Evolutionary conservation across 495 filamentous ascomycete genomes (phyloP), one percentile per base, ranked within the genome.

Genomic region (Jackrogersella multiformis): DNA sequence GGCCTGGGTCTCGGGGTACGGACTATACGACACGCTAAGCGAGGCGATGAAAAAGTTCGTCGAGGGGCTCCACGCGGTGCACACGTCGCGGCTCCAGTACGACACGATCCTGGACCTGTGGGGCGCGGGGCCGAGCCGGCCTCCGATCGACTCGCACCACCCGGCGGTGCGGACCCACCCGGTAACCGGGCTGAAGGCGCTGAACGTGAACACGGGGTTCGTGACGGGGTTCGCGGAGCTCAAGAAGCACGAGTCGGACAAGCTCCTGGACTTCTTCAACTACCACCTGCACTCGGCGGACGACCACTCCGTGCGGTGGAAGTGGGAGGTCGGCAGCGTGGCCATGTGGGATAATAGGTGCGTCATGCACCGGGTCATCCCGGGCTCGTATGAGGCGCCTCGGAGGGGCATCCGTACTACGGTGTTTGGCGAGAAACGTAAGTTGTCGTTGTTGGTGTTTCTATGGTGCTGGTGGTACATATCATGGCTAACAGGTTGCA

Each of bases 261-360:
- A 79, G 61, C 68, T 85, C 13, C 75, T 86, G 2, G 79, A 85
- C 30, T 85, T 85, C 61, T 78, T 84, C 46, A 67, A 74, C 5
- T 79, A 80, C 53, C 82, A 85, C 60, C 80, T 85, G 46, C 84
- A 85, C 63, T 78, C 80, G 12, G 80, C 82, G 0, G 83, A 85
- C 55, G 83, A 87, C 61, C 80, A 85, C 61, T 76, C 75, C 49
- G 82, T 85, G 12, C 73, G 83, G 5, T 85, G 80, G 80, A 85
- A 85, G 62, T 87, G 82, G 84, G 73, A 73, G n/a, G 80, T 82
- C 36, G 84, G 84, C 2, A 79, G 77, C 42, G 78, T 85, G 12
- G 83, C 82, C 5, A 80, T 87, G 74, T 87, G 83, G 82, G 83
- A 86, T 59, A 86, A 86, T 68, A 44, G 79, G 45, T 80, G 78